Evolutionary conservation across 495 filamentous ascomycete genomes (phyloP).

Genomic region (Annulohypoxylon nitens): DNA sequence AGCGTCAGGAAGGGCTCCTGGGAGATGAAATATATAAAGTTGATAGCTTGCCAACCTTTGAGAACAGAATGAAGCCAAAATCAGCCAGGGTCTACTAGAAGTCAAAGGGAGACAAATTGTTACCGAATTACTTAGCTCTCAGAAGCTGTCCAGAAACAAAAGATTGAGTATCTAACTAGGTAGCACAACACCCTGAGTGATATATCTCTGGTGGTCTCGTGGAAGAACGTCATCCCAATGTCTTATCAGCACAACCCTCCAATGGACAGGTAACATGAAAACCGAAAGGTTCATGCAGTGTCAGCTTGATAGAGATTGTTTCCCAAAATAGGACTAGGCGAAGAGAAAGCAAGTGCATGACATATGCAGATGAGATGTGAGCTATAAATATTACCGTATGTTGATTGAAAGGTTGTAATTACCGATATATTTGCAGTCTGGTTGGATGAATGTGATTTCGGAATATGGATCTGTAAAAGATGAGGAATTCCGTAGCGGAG

Average conservation of each 20-base stretch:
- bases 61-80: neutral
- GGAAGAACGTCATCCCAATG: neutral
- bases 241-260: neutral
- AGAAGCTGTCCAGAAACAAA: neutral
- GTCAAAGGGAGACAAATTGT: neutral
- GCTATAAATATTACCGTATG: conserved; percentile 10
- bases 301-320: conserved; percentile 5
- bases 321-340: conserved; percentile 2
- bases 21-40: neutral
- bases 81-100: neutral
- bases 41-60: neutral
- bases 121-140: neutral
- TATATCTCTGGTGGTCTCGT: neutral
- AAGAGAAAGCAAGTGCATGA: neutral
- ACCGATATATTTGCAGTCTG: neutral
- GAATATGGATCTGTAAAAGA: neutral
- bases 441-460: neutral
- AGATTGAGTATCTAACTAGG: neutral
- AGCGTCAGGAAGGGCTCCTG: neutral
- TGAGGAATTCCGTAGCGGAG: conserved; percentile 3
- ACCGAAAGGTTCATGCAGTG: neutral
- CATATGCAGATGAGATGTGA: neutral
- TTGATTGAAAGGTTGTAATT: neutral
- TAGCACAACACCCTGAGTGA: neutral
- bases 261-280: neutral